phyloP scores from a whole-genome alignment of 805 yeast genomes.

The Metschnikowia amazonensis region DNA sequence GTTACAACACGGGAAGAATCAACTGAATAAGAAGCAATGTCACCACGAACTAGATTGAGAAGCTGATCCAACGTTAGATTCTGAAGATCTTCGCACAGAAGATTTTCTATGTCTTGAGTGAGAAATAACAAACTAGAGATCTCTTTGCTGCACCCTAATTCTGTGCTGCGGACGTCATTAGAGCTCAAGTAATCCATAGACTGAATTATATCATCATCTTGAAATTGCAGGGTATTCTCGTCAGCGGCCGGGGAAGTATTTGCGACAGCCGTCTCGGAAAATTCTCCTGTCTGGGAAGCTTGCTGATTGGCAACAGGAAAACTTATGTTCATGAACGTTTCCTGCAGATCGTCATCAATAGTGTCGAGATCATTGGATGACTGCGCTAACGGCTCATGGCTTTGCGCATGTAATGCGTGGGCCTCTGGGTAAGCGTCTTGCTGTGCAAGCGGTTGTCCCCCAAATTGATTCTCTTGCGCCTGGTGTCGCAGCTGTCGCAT shows the following conservation, averaged over 20 bases:
- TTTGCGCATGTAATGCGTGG: conserved; percentile 1
- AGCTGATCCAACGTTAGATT: conserved; percentile 34
- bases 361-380: background rate
- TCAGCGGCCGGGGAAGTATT: background rate
- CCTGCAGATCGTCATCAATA: conserved; percentile 6
- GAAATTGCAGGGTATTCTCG: background rate
- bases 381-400: background rate
- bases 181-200: conserved; percentile 1
- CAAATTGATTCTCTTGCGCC: conserved; percentile 2
- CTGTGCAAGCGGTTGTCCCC: background rate
- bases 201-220: conserved; percentile 1
- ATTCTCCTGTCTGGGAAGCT: background rate
- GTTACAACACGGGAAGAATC: conserved; percentile 6
- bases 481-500: conserved; percentile 3
- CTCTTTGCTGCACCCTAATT: background rate
- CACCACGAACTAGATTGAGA: conserved; percentile 33
- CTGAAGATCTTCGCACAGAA: conserved; percentile 35
- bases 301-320: conserved; percentile 1
- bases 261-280: background rate
- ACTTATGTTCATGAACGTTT: conserved; percentile 10
- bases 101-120: conserved; percentile 1
- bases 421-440: background rate
- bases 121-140: background rate
- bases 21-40: conserved; percentile 8
- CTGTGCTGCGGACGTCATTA: background rate